Evolutionary conservation across 805 yeast species (phyloP), one percentile per base, ranked within the genome.

Genomic region (Cyberlindnera veronae): DNA sequence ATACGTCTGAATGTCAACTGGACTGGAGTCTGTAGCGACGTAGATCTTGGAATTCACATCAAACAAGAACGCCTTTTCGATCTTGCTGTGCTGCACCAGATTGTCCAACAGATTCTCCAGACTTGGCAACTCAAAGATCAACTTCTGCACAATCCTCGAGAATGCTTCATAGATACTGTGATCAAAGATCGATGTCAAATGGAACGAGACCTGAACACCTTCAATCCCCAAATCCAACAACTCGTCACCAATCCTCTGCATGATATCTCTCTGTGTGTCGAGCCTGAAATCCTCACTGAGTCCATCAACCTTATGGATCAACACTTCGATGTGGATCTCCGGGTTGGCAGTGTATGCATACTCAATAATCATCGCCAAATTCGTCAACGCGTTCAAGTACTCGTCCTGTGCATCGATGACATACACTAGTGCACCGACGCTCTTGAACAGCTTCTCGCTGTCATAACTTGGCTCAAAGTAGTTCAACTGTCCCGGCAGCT

Each of bases 351-450:
- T 79, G 57, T 84, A 79, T 0, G 96, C 97, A 53, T 81, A 84
- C 56, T 86, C 93, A 44, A 90, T 83, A 46, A 93, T 88, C 71
- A 83, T 82, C 5, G 91, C 87, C 35, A 93, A 67, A 57, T 89
- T 90, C 20, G 95, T 88, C 34, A 93, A 71, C 0, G 98, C 96
- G 61, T 88, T 84, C 49, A 90, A 66, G 62, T 93, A 93, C 60
- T 93, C 99, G 66, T 91, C 98, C 61, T 89, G 97, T 10, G 90
- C 77, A 63, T 93, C 99, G 46, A 93, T 89, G 29, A 93, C 96
- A 57, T 93, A 93, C 2, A 93, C 93, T 21, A 93, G 69, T 0
- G 96, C 93, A 15, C 96, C 96, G 12, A 89, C 88, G 32, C 83
- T 79, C 31, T 81, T 71, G 55, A 91, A 90, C 20, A 90, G 63